These are phyloP conservation scores for Exophiala phaeomuriformis DNA, from an alignment of 2,329 filamentous ascomycete genomes.

Conservation along the genomic window DNA sequence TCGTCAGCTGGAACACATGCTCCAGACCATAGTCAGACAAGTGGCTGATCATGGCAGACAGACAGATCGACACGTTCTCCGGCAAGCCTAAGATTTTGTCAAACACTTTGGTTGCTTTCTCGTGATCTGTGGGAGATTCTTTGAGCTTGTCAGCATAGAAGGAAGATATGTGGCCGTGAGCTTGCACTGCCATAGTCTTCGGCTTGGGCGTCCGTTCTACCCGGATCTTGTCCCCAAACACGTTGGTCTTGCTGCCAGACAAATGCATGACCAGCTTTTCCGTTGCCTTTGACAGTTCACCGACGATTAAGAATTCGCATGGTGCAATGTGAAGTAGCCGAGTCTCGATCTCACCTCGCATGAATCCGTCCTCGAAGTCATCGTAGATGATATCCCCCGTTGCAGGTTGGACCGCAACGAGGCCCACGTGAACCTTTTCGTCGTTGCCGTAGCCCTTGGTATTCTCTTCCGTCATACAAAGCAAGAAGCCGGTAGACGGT, in stretches of 20 bases:
- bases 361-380: constrained; percentile 92
- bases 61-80: constrained; percentile 78
- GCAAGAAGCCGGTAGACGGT: constrained; percentile 70
- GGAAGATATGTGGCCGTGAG: constrained; percentile 79
- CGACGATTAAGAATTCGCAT: constrained; percentile 89
- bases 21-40: constrained; percentile 86
- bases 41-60: constrained; percentile 94
- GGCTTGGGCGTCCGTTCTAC: constrained; percentile 70
- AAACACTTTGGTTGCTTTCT: constrained; percentile 60
- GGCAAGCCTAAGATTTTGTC: constrained; percentile 81
- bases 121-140: constrained; percentile 45
- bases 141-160: constrained; percentile 89
- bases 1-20: constrained; percentile 91
- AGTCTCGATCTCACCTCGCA: constrained; percentile 94
- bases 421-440: constrained; percentile 84
- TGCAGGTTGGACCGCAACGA: constrained; percentile 88
- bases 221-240: constrained; percentile 83
- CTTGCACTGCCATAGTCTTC: constrained; percentile 75
- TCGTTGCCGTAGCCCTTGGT: constrained; percentile 76
- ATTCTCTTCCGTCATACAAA: constrained; percentile 82
- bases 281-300: constrained; percentile 79
- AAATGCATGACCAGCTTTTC: constrained; percentile 88
- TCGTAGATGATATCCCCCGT: constrained; percentile 96
- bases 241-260: constrained; percentile 79
- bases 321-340: constrained; percentile 90